Base-by-base conservation (phyloP, 345 rosid genomes). In the Capsella bursapastoris region DNA sequence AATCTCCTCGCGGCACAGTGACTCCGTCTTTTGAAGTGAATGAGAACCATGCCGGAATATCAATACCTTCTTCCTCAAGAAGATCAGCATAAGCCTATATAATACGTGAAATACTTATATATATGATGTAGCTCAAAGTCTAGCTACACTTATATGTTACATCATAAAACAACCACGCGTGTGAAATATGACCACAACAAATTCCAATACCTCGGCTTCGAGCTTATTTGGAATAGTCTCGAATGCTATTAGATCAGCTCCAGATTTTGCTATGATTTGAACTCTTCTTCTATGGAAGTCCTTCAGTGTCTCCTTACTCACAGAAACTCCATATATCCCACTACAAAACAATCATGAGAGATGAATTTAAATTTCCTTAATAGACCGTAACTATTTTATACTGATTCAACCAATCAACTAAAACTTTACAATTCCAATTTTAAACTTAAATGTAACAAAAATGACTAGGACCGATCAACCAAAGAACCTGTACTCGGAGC, bases 161-260 rank as follows among this genome's bases (percentile, higher is more conserved):
- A 22, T 22, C 25, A 22, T 22, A 22, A 1, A 22, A 22, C 25
- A 22, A 22, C 25, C 25, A 22, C 25, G 2, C 25, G 0, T 22
- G 25, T 22, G 25, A 22, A 22, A 22, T 22, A 22, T 22, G 25
- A 22, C 25, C 25, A 22, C 25, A 22, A 22, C 25, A 22, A 22
- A 22, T 22, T 22, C 25, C 25, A 22, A 22, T 82, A 90, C 95
- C 97, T 90, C 75, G 1, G 97, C 97, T 84, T 93, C 98, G 43
- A 90, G 73, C 82, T 90, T 93, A 72, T 90, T 93, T 44, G 98
- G 96, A 71, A 85, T 90, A 4, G 98, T 90, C 80, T 93, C 98
- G 53, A 93, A 90, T 29, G 98, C 98, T 51, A 93, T 82, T 29
- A 93, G 68, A 70, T 91, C 90, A 8, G 96, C 84, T 25, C 97